phyloP scores from a whole-genome alignment of 805 yeast genomes.

The Candida maesae region DNA sequence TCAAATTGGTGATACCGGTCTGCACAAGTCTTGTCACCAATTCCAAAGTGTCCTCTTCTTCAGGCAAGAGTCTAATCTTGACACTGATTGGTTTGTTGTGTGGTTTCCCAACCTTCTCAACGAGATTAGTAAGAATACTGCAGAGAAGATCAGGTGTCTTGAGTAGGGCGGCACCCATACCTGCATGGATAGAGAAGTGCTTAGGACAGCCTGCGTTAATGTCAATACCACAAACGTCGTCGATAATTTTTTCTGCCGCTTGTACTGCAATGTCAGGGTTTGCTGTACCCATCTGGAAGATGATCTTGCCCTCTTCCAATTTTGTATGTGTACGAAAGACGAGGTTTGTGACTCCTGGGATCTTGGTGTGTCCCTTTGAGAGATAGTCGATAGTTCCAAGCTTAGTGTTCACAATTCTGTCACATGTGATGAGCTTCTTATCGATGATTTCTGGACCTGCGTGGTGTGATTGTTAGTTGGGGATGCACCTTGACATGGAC shows the following conservation, averaged over 20 bases:
- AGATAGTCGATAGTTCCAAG: conserved; percentile 61
- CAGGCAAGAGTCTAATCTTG: conserved; percentile 76
- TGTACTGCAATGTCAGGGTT: conserved; percentile 79
- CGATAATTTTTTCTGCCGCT: conserved; percentile 77
- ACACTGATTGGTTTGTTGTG: conserved; percentile 79
- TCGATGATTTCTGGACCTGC: conserved; percentile 83
- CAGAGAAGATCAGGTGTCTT: conserved; percentile 77
- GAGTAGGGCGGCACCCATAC: conserved; percentile 96
- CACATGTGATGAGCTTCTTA: conserved; percentile 70
- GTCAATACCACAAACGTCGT: conserved; percentile 90
- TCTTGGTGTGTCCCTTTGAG: conserved; percentile 37
- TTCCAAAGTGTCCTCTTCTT: conserved; percentile 53
- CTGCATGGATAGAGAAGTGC: conserved; percentile 89
- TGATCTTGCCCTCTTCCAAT: conserved; percentile 59
- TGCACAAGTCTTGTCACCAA: conserved; percentile 54
- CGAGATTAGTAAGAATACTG: conserved; percentile 63
- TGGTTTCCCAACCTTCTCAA: conserved; percentile 77
- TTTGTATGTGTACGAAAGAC: conserved; percentile 72
- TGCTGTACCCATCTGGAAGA: conserved; percentile 90
- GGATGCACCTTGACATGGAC: too few relatives aligned
- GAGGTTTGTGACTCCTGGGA: conserved; percentile 47
- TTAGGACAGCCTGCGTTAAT: conserved; percentile 97
- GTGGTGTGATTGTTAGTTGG: too few relatives aligned
- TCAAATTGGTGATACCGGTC: conserved; percentile 84
- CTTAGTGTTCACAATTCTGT: conserved; percentile 53